phyloP scores from a whole-genome alignment of 305 asterid genomes.

The Andrographis paniculata region DNA sequence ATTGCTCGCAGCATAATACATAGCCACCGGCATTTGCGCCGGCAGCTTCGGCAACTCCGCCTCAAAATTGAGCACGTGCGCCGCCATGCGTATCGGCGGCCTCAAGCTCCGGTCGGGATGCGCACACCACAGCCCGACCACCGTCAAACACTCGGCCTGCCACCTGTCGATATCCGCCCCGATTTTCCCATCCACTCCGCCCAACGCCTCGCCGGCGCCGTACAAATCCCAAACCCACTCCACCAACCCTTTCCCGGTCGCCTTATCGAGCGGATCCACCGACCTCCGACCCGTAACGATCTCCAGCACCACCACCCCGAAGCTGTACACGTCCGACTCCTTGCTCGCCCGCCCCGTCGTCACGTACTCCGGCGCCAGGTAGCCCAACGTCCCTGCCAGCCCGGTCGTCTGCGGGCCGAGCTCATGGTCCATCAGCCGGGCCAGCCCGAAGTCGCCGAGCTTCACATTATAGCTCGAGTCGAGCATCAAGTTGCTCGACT shows the following conservation, averaged over 20 bases:
- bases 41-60: conserved; percentile 26
- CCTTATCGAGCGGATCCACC: conserved; percentile 4
- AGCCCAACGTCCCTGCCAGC: conserved; percentile 45
- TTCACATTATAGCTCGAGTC: conserved; percentile 46
- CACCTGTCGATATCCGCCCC: background rate
- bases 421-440: conserved; percentile 55
- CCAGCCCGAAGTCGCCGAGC: conserved; percentile 68
- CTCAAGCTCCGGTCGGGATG: conserved; percentile 29
- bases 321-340: conserved; percentile 41
- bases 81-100: conserved; percentile 29
- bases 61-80: conserved; percentile 26
- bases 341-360: conserved; percentile 39
- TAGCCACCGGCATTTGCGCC: conserved; percentile 20
- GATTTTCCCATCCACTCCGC: conserved; percentile 28
- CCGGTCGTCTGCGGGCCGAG: conserved; percentile 40
- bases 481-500: conserved; percentile 56
- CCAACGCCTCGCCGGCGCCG: conserved; percentile 23
- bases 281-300: conserved; percentile 40
- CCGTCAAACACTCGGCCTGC: conserved; percentile 30
- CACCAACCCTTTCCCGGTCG: conserved; percentile 20
- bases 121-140: conserved; percentile 37
- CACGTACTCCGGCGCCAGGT: conserved; percentile 46
- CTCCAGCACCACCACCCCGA: conserved; percentile 44
- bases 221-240: conserved; percentile 44
- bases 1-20: background rate